Percentiles rank a stretch among this genome's conserved stretches.
Conservation (phyloP, 495 filamentous ascomycete genomes). For the Hyaloscypha variabilis region DNA sequence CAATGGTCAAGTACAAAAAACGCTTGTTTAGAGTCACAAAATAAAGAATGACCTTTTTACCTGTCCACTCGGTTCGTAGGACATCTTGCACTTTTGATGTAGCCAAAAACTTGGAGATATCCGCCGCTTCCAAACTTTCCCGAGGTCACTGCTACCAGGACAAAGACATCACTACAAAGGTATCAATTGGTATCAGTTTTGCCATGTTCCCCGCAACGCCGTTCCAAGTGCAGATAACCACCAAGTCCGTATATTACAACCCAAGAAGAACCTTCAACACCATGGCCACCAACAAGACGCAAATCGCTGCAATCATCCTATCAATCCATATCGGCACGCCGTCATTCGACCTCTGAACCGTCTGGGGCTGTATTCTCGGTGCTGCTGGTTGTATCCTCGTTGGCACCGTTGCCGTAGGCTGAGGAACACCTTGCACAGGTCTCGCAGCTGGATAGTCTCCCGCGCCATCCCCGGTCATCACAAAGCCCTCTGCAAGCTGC, state of each 20-base stretch:
- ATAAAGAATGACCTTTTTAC: too few species aligned
- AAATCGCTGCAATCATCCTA: constrained; percentile 55
- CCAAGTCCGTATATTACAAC: constrained; percentile 9
- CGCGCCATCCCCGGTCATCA: constrained; percentile 41
- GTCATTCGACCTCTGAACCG: constrained; percentile 31
- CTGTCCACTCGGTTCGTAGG: too few species aligned
- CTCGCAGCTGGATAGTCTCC: constrained; percentile 37
- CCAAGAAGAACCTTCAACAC: constrained; percentile 46
- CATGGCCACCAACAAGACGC: constrained; percentile 53
- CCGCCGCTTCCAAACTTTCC: too few species aligned
- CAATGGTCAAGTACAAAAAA: background rate
- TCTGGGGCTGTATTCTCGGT: constrained; percentile 2
- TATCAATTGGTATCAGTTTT: background rate
- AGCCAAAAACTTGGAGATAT: too few species aligned
- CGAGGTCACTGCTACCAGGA: too few species aligned
- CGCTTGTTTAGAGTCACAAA: too few species aligned
- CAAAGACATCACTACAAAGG: too few species aligned
- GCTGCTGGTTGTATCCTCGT: background rate
- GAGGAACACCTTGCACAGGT: constrained; percentile 36
- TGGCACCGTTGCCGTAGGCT: constrained; percentile 25
- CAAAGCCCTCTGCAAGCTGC: constrained; percentile 50
- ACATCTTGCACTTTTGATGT: too few species aligned
- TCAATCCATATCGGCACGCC: constrained; percentile 63
- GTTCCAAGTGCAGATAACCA: background rate
- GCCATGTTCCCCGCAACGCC: background rate